phyloP scores from a whole-genome alignment of 805 yeast species.

The Tetrapisispora iriomotensis region DNA sequence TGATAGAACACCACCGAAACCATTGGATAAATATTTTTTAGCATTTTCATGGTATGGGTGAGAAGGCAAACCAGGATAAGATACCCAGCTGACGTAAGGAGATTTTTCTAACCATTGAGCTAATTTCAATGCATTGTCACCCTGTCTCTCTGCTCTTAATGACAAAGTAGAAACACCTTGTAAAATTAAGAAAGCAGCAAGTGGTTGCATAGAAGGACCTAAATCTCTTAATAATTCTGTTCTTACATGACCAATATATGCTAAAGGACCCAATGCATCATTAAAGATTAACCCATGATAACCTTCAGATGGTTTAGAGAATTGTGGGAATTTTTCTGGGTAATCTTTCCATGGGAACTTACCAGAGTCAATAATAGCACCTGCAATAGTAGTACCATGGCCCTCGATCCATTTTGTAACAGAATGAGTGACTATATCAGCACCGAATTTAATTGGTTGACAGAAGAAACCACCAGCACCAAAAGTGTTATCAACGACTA shows the following conservation, averaged over 20 bases:
- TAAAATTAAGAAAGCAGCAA: constrained; percentile 72
- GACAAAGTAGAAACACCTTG: constrained; percentile 95
- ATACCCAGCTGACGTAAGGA: constrained; percentile 76
- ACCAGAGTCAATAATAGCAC: constrained; percentile 83
- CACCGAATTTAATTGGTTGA: constrained; percentile 81
- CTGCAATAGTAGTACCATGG: constrained; percentile 91
- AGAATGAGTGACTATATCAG: constrained; percentile 84
- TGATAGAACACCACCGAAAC: constrained; percentile 81
- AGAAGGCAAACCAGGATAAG: constrained; percentile 80
- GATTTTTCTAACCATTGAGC: constrained; percentile 68
- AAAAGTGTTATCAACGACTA: constrained; percentile 91
- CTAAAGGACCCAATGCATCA: constrained; percentile 72
- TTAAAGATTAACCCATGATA: constrained; percentile 81
- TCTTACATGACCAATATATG: constrained; percentile 73
- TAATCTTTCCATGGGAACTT: constrained; percentile 84
- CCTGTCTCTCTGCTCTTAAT: constrained; percentile 88
- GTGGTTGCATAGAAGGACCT: constrained; percentile 85
- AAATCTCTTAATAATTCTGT: constrained; percentile 82
- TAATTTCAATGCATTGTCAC: constrained; percentile 66
- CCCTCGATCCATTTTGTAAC: constrained; percentile 99
- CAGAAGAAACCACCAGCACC: constrained; percentile 92
- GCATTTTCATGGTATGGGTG: constrained; percentile 72
- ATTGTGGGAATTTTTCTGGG: constrained; percentile 85
- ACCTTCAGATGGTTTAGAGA: constrained; percentile 83
- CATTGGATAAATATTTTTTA: constrained; percentile 68